These are phyloP conservation scores for Angomonas ambiguus DNA, from an alignment of 208 protist species.

Conservation along the genomic window DNA sequence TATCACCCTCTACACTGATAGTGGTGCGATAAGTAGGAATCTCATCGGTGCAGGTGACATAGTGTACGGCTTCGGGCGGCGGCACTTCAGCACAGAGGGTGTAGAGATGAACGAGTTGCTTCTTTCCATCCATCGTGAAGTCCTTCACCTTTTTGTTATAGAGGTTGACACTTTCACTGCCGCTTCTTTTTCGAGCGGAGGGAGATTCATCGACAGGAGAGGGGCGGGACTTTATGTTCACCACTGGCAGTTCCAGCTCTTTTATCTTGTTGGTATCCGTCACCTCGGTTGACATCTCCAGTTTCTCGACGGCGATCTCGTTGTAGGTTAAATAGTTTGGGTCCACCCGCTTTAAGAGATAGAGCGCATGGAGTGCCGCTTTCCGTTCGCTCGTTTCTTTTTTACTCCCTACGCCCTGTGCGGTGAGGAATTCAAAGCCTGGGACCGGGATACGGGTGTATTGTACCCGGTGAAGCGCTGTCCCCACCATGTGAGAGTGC, in stretches of 20 bases:
- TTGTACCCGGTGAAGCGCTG: slow-evolving; percentile 41
- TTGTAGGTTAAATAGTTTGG: slow-evolving; percentile 39
- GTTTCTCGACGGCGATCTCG: neutral
- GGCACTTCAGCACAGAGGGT: neutral
- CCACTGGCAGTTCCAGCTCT: neutral
- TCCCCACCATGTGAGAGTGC: slow-evolving; percentile 40
- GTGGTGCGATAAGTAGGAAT: slow-evolving; percentile 15
- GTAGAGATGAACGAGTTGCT: slow-evolving; percentile 6
- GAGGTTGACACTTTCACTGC: neutral
- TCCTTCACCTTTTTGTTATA: neutral
- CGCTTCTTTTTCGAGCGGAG: too few species aligned
- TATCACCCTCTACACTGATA: slow-evolving; percentile 33
- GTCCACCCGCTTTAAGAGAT: slow-evolving; percentile 69
- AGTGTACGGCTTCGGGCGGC: neutral
- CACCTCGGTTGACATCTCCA: neutral
- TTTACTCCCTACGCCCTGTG: slow-evolving; percentile 58
- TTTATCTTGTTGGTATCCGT: neutral
- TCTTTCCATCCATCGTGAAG: slow-evolving; percentile 1
- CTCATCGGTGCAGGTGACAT: neutral
- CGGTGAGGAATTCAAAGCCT: slow-evolving; percentile 48
- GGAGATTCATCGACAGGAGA: too few species aligned
- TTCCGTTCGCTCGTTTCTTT: slow-evolving; percentile 49
- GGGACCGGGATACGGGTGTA: slow-evolving; percentile 57
- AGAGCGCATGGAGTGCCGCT: slow-evolving; percentile 75
- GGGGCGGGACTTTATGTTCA: too few species aligned